Conservation (phyloP, 345 rosid species). For the Eucalyptus curtisii region DNA sequence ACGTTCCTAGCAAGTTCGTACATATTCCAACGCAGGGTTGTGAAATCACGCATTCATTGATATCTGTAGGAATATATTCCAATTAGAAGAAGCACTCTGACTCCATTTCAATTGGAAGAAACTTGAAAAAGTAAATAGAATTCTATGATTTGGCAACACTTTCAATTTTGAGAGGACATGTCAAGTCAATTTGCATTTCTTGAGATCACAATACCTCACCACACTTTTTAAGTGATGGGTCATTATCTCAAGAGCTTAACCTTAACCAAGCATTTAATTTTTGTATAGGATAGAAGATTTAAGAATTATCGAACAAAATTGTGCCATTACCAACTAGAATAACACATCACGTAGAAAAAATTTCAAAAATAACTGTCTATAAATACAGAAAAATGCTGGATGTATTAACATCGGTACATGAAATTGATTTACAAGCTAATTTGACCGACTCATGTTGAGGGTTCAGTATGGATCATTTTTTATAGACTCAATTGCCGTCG, state of each 20-base stretch:
- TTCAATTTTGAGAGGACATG: background rate
- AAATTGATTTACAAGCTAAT: too few species aligned
- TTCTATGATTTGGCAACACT: background rate
- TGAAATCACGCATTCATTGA: conserved; percentile 3
- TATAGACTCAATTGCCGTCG: too few species aligned
- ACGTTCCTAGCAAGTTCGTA: background rate
- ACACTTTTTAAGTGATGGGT: background rate
- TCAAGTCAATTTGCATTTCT: background rate
- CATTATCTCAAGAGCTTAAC: background rate
- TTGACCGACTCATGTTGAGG: too few species aligned
- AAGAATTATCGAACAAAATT: background rate
- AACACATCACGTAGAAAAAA: background rate
- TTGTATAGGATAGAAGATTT: background rate
- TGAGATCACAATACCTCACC: background rate
- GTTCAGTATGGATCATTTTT: too few species aligned
- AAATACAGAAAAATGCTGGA: background rate
- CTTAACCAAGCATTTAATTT: background rate
- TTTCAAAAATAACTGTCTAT: too few species aligned
- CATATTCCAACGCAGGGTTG: background rate
- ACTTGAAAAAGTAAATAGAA: background rate
- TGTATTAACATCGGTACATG: background rate
- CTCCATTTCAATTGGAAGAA: background rate
- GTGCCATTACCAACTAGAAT: background rate
- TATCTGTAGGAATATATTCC: background rate
- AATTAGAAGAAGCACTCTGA: background rate